Evolutionary conservation across 306 rosid species (phyloP).

Genomic region (Acacia confusa): DNA sequence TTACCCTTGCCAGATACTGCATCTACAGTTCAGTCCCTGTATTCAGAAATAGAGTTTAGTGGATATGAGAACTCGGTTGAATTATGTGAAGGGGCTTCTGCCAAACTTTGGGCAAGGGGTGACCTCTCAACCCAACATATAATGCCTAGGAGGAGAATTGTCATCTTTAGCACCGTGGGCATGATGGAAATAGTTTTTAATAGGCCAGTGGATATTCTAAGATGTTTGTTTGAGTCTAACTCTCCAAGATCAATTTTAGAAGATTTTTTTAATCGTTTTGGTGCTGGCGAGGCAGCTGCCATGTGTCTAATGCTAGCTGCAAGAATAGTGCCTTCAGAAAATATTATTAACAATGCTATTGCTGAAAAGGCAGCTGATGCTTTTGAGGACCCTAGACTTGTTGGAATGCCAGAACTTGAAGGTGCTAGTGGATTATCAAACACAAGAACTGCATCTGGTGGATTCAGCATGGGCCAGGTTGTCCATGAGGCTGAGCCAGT

Average conservation of each 20-base stretch:
- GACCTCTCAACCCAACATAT: slow-evolving; percentile 95
- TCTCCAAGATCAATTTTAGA: slow-evolving; percentile 83
- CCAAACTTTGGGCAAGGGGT: slow-evolving; percentile 94
- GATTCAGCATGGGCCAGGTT: slow-evolving; percentile 99
- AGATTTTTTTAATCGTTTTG: slow-evolving; percentile 94
- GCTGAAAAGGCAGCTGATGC: slow-evolving; percentile 97
- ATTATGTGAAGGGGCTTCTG: slow-evolving; percentile 69
- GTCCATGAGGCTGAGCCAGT: slow-evolving; percentile 98
- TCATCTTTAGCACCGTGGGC: slow-evolving; percentile 93
- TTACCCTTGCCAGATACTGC: slow-evolving; percentile 82
- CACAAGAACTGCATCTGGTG: slow-evolving; percentile 82
- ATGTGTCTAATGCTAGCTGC: slow-evolving; percentile 97
- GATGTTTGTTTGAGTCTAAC: slow-evolving; percentile 80
- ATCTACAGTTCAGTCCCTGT: slow-evolving; percentile 71
- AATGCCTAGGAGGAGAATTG: slow-evolving; percentile 89
- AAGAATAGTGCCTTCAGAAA: slow-evolving; percentile 78
- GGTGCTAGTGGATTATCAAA: slow-evolving; percentile 78
- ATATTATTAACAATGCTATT: slow-evolving; percentile 69
- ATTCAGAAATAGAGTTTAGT: slow-evolving; percentile 86
- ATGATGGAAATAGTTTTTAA: slow-evolving; percentile 97
- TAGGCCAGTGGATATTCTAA: slow-evolving; percentile 91
- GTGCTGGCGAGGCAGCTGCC: slow-evolving; percentile 95
- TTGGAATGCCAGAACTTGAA: slow-evolving; percentile 98
- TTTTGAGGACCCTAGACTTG: slow-evolving; percentile 93
- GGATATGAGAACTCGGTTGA: slow-evolving; percentile 70